Percentiles rank a stretch among this genome's conserved stretches.
Conservation (phyloP, 2,329 filamentous ascomycete genomes). For the Xylaria sp. region DNA sequence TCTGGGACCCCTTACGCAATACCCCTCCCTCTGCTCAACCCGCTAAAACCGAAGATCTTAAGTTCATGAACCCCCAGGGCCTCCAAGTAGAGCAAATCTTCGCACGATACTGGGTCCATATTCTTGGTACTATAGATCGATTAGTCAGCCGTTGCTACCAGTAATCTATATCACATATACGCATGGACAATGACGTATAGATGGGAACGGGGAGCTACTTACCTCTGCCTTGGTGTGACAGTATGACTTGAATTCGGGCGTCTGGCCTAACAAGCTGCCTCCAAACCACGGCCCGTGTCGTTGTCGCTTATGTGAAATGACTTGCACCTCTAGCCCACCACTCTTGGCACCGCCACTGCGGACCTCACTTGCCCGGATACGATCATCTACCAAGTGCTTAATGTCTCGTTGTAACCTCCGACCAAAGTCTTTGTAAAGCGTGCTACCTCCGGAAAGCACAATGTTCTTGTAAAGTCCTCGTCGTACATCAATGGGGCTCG, state of each 20-base stretch:
- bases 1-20: too few relatives aligned
- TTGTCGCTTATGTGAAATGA: slow-evolving; percentile 97
- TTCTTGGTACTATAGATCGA: slow-evolving; percentile 76
- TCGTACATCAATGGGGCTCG: slow-evolving; percentile 95
- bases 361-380: slow-evolving; percentile 90
- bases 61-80: slow-evolving; percentile 77
- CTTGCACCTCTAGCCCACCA: slow-evolving; percentile 93
- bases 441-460: slow-evolving; percentile 94
- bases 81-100: slow-evolving; percentile 90
- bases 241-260: slow-evolving; percentile 97
- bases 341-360: slow-evolving; percentile 90
- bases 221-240: slow-evolving; percentile 90
- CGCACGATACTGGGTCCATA: slow-evolving; percentile 94
- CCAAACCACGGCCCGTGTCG: slow-evolving; percentile 98
- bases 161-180: neutral
- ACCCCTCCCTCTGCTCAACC: too few relatives aligned
- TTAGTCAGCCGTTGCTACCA: slow-evolving; percentile 2
- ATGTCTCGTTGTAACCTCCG: slow-evolving; percentile 96
- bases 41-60: too few relatives aligned
- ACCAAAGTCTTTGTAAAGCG: slow-evolving; percentile 98
- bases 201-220: slow-evolving; percentile 34
- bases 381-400: slow-evolving; percentile 89
- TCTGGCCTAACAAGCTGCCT: slow-evolving; percentile 93
- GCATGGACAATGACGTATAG: neutral
- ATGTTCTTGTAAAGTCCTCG: slow-evolving; percentile 99